phyloP scores from a whole-genome alignment of 2,329 filamentous ascomycete species.

The Ophiocordyceps sinensis region DNA sequence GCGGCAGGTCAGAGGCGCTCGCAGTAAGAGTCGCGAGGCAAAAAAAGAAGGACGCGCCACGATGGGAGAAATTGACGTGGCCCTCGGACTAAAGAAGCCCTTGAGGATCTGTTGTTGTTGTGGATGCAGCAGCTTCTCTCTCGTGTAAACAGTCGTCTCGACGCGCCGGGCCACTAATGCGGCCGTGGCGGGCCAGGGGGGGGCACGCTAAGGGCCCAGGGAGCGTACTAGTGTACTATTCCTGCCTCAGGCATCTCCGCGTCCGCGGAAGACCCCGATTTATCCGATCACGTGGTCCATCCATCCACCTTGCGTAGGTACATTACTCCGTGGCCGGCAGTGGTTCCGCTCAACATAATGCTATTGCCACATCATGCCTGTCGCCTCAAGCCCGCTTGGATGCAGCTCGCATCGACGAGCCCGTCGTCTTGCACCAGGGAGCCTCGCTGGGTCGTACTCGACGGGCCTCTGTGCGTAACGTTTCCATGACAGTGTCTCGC shows the following conservation, averaged over 20 bases:
- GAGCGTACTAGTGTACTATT: neutral
- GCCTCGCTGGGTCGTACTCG: neutral
- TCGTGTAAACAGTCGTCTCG: conserved; percentile 12
- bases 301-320: no score
- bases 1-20: conserved; percentile 8
- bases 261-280: neutral
- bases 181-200: neutral
- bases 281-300: neutral
- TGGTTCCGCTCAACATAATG: no score
- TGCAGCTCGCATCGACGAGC: neutral
- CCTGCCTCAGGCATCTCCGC: neutral
- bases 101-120: conserved; percentile 9
- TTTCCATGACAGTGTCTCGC: neutral
- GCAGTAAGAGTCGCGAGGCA: conserved; percentile 10
- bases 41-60: conserved; percentile 8
- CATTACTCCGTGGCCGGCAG: no score
- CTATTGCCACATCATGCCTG: no score
- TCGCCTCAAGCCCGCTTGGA: neutral
- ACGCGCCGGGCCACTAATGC: neutral
- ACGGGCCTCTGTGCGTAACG: neutral
- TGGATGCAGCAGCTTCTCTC: conserved; percentile 7
- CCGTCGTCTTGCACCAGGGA: neutral
- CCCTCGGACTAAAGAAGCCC: conserved; percentile 5
- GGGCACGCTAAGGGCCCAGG: no score
- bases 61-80: conserved; percentile 8